Percentiles rank a stretch among this genome's conserved stretches.
These are phyloP conservation scores for Eucommia ulmoides DNA, from an alignment of 257 asterid genomes.

Conservation along the genomic window DNA sequence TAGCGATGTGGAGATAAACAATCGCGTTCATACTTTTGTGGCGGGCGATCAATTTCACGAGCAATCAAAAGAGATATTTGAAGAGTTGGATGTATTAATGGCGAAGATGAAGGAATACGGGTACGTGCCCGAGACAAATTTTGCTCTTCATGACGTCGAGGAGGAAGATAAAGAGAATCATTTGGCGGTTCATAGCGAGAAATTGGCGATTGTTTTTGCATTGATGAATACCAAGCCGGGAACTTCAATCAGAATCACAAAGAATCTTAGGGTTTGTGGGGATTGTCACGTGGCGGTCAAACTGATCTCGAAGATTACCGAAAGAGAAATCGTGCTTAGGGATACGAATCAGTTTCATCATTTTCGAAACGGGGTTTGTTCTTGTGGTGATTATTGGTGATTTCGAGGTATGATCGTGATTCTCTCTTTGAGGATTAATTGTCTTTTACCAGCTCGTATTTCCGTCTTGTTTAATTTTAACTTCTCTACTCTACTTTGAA, in stretches of 20 bases:
- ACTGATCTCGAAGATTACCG: constrained; percentile 58
- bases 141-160: constrained; percentile 81
- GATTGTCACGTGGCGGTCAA: constrained; percentile 83
- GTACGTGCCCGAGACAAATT: constrained; percentile 60
- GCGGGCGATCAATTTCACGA: constrained; percentile 74
- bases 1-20: constrained; percentile 60
- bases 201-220: constrained; percentile 74
- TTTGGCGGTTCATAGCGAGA: constrained; percentile 73
- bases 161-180: constrained; percentile 92
- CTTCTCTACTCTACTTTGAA: no score
- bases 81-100: constrained; percentile 47
- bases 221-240: constrained; percentile 46
- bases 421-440: no score
- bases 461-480: no score
- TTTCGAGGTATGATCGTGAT: neutral
- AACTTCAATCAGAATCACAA: constrained; percentile 54
- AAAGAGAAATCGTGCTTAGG: constrained; percentile 55
- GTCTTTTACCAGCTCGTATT: no score
- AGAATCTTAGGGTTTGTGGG: constrained; percentile 75
- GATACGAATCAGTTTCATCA: constrained; percentile 82
- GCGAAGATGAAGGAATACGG: constrained; percentile 77
- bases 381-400: constrained; percentile 95
- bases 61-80: constrained; percentile 45
- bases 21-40: constrained; percentile 59
- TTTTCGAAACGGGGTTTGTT: constrained; percentile 64